Conservation (phyloP, 2,329 filamentous ascomycete species). For the Penicillium sp. region DNA sequence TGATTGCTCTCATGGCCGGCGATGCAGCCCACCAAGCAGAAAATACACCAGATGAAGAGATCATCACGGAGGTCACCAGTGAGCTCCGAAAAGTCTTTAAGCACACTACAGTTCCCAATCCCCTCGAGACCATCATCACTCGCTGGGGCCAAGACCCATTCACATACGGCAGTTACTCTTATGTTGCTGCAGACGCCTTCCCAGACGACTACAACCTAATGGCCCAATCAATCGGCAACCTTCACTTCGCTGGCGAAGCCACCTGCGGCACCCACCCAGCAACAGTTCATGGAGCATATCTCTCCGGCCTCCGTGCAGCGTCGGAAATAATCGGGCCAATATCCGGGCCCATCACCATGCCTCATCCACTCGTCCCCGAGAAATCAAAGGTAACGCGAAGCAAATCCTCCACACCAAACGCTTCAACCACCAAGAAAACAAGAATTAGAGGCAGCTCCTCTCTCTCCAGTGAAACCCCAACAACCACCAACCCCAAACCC, state of each 20-base stretch:
- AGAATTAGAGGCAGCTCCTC: slow-evolving; percentile 2
- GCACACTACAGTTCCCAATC: slow-evolving; percentile 64
- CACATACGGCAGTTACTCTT: slow-evolving; percentile 93
- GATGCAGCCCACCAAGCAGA: slow-evolving; percentile 91
- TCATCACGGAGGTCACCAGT: slow-evolving; percentile 76
- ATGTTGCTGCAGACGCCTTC: slow-evolving; percentile 76
- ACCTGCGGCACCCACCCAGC: slow-evolving; percentile 95
- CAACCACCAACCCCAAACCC: slow-evolving; percentile 10
- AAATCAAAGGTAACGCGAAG: slow-evolving; percentile 49
- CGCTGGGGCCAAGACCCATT: slow-evolving; percentile 90
- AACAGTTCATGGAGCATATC: slow-evolving; percentile 93
- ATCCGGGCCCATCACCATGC: slow-evolving; percentile 76
- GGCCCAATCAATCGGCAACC: slow-evolving; percentile 77
- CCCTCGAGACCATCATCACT: slow-evolving; percentile 83
- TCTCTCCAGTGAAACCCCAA: slow-evolving; percentile 25
- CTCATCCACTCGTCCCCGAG: slow-evolving; percentile 68
- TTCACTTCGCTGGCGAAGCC: slow-evolving; percentile 95
- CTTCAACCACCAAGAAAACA: slow-evolving; percentile 9
- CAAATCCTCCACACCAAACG: slow-evolving; percentile 16
- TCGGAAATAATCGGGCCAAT: slow-evolving; percentile 79
- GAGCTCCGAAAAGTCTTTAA: slow-evolving; percentile 76
- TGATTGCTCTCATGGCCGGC: slow-evolving; percentile 93
- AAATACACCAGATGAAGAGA: slow-evolving; percentile 67
- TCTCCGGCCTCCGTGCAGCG: slow-evolving; percentile 87
- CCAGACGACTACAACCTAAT: slow-evolving; percentile 90